phyloP scores from a whole-genome alignment of 768 basidiomycete species.

The Boletus bicolor region DNA sequence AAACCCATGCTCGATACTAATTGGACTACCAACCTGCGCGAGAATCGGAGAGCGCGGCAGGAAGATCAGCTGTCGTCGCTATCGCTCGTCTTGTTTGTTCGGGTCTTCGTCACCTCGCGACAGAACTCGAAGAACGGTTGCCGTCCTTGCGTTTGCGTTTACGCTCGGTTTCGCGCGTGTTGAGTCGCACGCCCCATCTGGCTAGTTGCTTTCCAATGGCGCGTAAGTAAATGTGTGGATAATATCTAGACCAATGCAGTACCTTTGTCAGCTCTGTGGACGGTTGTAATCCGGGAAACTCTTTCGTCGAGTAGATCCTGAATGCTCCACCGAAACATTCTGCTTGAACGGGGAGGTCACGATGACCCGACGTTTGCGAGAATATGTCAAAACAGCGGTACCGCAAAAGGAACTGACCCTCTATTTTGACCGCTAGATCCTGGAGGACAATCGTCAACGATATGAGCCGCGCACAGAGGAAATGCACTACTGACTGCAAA shows the following conservation, averaged over 20 bases:
- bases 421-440: constrained; percentile 67
- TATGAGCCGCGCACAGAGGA: constrained; percentile 1
- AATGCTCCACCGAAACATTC: constrained; percentile 66
- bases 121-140: constrained; percentile 4
- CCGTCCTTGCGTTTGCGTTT: constrained; percentile 34
- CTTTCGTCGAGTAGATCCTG: constrained; percentile 68
- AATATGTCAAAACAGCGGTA: constrained; percentile 68
- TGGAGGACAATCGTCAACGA: constrained; percentile 24
- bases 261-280: constrained; percentile 71
- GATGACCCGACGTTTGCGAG: constrained; percentile 31
- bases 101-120: constrained; percentile 1
- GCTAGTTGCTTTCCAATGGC: constrained; percentile 30
- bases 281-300: constrained; percentile 67
- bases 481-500: constrained; percentile 47
- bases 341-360: constrained; percentile 48
- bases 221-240: not conserved
- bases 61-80: constrained; percentile 25
- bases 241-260: not conserved
- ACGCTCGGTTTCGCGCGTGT: constrained; percentile 36
- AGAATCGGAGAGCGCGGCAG: not conserved
- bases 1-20: not conserved
- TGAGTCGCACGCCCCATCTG: constrained; percentile 34
- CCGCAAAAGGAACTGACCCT: constrained; percentile 67
- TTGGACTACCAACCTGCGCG: not conserved
- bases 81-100: constrained; percentile 17